Conservation (phyloP, 768 basidiomycete species). For the Leccinum barrowsii region DNA sequence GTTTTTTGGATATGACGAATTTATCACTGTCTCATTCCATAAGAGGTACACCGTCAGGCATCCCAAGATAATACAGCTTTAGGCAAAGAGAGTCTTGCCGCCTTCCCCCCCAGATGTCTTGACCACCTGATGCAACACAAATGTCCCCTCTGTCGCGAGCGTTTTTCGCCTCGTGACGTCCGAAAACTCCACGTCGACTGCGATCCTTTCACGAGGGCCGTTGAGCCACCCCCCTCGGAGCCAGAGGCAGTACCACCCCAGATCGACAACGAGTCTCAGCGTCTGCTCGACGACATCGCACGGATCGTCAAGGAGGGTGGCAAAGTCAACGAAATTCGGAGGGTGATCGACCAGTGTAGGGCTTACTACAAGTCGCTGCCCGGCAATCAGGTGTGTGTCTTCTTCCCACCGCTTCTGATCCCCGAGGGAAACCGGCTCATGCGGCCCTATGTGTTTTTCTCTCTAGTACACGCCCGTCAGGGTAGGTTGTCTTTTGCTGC, state of each 20-base stretch:
- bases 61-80: constrained; percentile 75
- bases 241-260: constrained; percentile 13
- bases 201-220: constrained; percentile 43
- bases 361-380: constrained; percentile 46
- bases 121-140: constrained; percentile 42
- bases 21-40: constrained; percentile 9
- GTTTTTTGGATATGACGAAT: not conserved
- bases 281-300: constrained; percentile 52
- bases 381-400: constrained; percentile 38
- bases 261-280: constrained; percentile 43
- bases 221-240: constrained; percentile 24
- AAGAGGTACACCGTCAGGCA: constrained; percentile 72
- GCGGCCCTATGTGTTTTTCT: not conserved
- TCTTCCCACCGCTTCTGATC: constrained; percentile 13
- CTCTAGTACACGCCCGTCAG: constrained; percentile 50
- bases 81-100: constrained; percentile 74
- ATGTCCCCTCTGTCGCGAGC: constrained; percentile 64
- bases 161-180: constrained; percentile 44
- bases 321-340: constrained; percentile 45
- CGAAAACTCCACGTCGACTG: constrained; percentile 51
- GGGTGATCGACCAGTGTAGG: constrained; percentile 50
- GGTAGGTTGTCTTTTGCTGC: constrained; percentile 45
- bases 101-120: constrained; percentile 45
- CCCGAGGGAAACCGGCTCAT: constrained; percentile 11
- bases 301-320: constrained; percentile 55